phyloP scores from a whole-genome alignment of 306 rosid genomes.

The Cucurbita argyrosperma region DNA sequence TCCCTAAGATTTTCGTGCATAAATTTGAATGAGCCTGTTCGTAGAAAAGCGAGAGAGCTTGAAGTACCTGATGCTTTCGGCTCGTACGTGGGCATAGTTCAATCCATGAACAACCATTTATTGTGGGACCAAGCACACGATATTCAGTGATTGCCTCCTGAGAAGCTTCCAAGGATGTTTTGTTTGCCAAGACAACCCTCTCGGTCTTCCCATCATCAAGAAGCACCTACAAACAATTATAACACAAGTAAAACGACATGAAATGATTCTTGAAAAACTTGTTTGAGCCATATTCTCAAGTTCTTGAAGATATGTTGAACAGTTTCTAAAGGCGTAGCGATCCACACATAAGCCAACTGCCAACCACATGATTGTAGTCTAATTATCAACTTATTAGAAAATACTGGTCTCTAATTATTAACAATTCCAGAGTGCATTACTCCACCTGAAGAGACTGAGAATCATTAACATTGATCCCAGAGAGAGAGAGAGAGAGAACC shows the following conservation, averaged over 20 bases:
- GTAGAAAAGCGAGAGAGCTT: not conserved
- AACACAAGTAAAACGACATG: slow-evolving; percentile 3
- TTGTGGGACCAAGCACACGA: slow-evolving; percentile 81
- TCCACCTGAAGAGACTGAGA: not conserved
- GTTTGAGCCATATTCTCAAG: not conserved
- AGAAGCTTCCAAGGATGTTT: slow-evolving; percentile 56
- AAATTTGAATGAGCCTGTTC: not conserved
- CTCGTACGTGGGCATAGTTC: slow-evolving; percentile 70
- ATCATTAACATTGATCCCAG: not conserved
- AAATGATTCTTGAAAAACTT: not conserved
- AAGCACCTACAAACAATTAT: slow-evolving; percentile 42
- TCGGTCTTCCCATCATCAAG: slow-evolving; percentile 82
- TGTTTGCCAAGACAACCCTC: slow-evolving; percentile 67
- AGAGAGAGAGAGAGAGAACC: slow-evolving; percentile 28
- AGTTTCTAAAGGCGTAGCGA: not conserved
- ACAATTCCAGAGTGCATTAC: too few relatives aligned
- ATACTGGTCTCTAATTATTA: too few relatives aligned
- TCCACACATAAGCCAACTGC: not conserved
- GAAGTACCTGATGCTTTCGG: slow-evolving; percentile 79
- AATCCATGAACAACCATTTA: slow-evolving; percentile 94
- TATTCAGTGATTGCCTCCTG: slow-evolving; percentile 87
- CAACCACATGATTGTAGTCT: not conserved
- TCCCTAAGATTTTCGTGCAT: not conserved
- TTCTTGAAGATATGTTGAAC: not conserved
- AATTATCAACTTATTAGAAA: not conserved